Evolutionary conservation across 768 basidiomycete genomes (phyloP), one percentile per base, ranked within the genome.

Genomic region (Tremella fuciformis): DNA sequence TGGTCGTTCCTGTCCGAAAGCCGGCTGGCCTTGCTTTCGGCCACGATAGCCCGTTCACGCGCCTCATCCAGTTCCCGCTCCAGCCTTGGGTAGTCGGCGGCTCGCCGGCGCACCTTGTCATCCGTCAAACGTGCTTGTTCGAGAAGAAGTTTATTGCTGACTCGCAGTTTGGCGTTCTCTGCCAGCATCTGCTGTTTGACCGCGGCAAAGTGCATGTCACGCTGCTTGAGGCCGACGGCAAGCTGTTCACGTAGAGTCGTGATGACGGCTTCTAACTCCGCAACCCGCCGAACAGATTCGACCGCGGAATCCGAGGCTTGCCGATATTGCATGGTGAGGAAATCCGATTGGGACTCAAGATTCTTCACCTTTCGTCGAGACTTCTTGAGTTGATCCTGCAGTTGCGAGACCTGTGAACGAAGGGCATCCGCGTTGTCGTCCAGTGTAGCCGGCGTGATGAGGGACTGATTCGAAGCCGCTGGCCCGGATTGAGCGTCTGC

Each of bases 71-170:
- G 41, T 39, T 61, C 60, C 13, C 19, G 46, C 54, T 60, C 58
- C 19, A 55, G 34, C 41, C 50, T 51, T 0, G 60, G 56, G 37
- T 66, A 67, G 22, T 41, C 22, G 8, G 52, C 53, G 8, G 72
- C 69, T 50, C 63, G 65, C 25, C 53, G 13, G n/a, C 72, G 54
- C 1, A 74, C 34, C 0, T n/a, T 41, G 46, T 74, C 72, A 42
- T 63, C 71, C 1, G 72, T 74, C 37, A 50, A 34, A 8, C 69
- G 42, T 21, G 64, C 47, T 58, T 73, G 71, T 22, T 66, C 59
- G 3, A 69, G 58, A 13, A 70, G 29, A 34, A 73, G 40, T n/a
- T 63, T 56, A 34, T 53, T 46, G 44, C 67, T 50, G 1, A 24
- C 40, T 24, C 48, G 46, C 24, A 67, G 47, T 26, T 55, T 18